Evolutionary conservation across 805 yeast genomes (phyloP), one percentile per base, ranked within the genome.

Genomic region (Candida coleopterorum): DNA sequence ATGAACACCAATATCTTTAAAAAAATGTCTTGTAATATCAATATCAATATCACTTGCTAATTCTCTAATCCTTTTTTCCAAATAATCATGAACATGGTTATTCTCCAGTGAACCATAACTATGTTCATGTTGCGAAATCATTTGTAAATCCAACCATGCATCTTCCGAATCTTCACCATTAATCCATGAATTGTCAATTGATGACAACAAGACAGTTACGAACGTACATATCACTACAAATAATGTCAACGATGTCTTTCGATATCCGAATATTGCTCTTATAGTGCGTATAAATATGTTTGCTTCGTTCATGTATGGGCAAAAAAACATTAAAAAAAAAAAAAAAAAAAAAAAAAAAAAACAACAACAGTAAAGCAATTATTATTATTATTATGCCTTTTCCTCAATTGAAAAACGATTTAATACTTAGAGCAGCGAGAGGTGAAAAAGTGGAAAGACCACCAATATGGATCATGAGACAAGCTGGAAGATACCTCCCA

Each of bases 391-490:
- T 4, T 9, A 62, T 59, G 67, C 39, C 56, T 37, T 89, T 88
- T 58, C 80, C 96, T 12, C 77, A 80, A 11, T 68, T 89, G 57
- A 76, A 89, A 62, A 93, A 93, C 64, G 98, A 93, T 55, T 71
- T 90, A 52, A 83, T 93, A 25, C 68, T 93, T 45, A 72, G 98
- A 50, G 96, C 97, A 3, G 97, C 97, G 9, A 72, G 72, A 46
- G 97, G 85, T 41, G 95, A 90, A 56, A 66, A 65, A 42, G 97
- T 90, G 27, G 97, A 93, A 62, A 79, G 98, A 56, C 97, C 98
- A 2, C 98, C 98, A 14, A 79, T 93, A 42, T 93, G 97, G 97
- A 83, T 89, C 48, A 88, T 88, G 97, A 78, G 97, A 62, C 97
- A 88, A 68, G 97, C 97, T n/a, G 97, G 97, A 14, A 73, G 97